Conservation (phyloP, 345 rosid genomes). For the Heritiera fomes region DNA sequence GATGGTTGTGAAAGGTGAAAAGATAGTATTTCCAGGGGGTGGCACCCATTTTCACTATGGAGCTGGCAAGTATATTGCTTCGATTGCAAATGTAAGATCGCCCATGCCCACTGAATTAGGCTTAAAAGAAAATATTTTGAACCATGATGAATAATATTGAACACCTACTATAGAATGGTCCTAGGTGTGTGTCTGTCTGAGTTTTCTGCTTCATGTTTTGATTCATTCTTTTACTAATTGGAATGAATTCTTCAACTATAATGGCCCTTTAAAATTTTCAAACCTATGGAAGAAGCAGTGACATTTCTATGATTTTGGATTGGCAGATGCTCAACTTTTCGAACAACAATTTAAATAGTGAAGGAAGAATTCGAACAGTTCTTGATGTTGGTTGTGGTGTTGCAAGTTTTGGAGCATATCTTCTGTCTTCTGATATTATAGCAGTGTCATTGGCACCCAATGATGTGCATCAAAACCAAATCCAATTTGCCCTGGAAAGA, state of each 20-base stretch:
- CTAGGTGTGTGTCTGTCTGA: background rate
- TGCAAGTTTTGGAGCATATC: constrained; percentile 95
- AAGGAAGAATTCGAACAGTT: constrained; percentile 80
- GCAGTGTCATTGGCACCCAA: constrained; percentile 94
- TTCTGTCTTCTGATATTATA: constrained; percentile 75
- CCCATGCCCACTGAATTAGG: constrained; percentile 14
- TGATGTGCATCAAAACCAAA: constrained; percentile 98
- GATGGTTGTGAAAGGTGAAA: constrained; percentile 98
- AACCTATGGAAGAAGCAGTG: constrained; percentile 13
- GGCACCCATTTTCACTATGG: constrained; percentile 99
- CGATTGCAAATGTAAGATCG: constrained; percentile 84
- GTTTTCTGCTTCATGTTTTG: constrained; percentile 6
- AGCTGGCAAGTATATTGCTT: constrained; percentile 94
- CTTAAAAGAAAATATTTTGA: background rate
- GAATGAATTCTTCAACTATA: background rate
- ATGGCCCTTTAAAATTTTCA: background rate
- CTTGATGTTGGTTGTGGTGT: constrained; percentile 98
- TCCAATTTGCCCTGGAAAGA: constrained; percentile 95
- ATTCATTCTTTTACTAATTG: background rate
- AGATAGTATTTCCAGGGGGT: constrained; percentile 87
- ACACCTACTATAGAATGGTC: background rate
- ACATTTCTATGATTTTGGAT: constrained; percentile 20
- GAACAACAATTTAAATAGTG: constrained; percentile 59
- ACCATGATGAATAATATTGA: constrained; percentile 3
- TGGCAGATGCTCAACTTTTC: constrained; percentile 93